Conservation (phyloP, 352 stramenopile species). For the Phytophthora crassamura region DNA sequence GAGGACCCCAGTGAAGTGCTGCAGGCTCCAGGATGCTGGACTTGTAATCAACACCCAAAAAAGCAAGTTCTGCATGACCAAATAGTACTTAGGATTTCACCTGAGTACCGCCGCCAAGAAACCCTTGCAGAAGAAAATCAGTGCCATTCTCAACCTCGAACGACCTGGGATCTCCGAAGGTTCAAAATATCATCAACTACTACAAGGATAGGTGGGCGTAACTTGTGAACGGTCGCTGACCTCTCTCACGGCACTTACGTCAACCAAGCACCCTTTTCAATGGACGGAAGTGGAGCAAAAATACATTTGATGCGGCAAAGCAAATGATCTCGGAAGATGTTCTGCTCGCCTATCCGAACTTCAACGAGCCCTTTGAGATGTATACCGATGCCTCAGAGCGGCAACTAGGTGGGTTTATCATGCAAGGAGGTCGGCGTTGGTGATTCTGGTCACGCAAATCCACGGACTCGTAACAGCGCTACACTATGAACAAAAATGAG, state of each 20-base stretch:
- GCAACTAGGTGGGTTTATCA: slow-evolving; percentile 5
- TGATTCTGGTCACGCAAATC: slow-evolving; percentile 1
- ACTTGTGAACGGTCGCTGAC: not conserved
- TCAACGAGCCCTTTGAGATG: not conserved
- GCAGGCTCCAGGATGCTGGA: not conserved
- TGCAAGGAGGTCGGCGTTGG: not conserved
- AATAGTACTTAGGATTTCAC: not conserved
- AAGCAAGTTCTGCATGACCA: not conserved
- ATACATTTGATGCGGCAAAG: not conserved
- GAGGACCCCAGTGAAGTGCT: too few relatives aligned
- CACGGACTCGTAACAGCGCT: not conserved
- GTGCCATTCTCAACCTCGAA: not conserved
- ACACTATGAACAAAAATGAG: slow-evolving; percentile 15
- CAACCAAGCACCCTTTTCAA: not conserved
- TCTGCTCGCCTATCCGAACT: slow-evolving; percentile 2
- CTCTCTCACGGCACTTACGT: slow-evolving; percentile 2
- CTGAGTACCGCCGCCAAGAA: not conserved
- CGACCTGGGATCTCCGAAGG: not conserved
- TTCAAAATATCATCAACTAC: slow-evolving; percentile 11
- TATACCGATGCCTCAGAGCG: slow-evolving; percentile 8
- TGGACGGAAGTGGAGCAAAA: not conserved
- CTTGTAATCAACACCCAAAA: not conserved
- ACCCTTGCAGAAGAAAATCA: not conserved
- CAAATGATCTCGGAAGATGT: not conserved
- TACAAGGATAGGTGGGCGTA: slow-evolving; percentile 9